Evolutionary conservation across 768 basidiomycete species (phyloP), one percentile per base, ranked within the genome.

Genomic region (Dentipellis fragilis): DNA sequence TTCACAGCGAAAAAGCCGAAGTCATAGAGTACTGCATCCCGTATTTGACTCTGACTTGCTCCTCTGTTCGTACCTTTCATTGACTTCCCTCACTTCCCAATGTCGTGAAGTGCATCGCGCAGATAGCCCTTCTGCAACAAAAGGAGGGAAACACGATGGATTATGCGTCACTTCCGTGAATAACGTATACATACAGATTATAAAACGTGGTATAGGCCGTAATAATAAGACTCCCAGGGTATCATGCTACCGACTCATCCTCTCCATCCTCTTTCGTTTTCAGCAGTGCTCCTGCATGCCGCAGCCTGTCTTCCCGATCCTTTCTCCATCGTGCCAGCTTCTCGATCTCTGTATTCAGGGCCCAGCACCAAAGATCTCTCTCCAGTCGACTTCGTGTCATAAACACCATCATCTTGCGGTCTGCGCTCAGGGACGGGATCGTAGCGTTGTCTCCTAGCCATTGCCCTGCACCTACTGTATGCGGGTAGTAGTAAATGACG

Each of bases 321-420:
- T 65, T 72, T 63, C 83, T 80, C 9, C 70, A 70, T 64, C 89
- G 74, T 39, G 81, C 81, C 12, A 87, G 70, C 66, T 83, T 84
- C 70, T 97, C 93, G 58, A 96, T 92, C 71, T 95, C 92, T 47
- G 80, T 80, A 58, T 90, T 93, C 62, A 98, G 70, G 0, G 90
- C 91, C 87, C 89, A 96, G 62, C 92, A 92, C 94, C 94, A 97
- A 29, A 85, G 78, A 68, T 98, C 93, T 29, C 94, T 75, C 69
- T 98, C 95, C 38, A 97, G 73, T 70, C 84, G 83, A 65, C 83
- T 92, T 65, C 93, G 75, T 52, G 87, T 83, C 58, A 83, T 78
- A 62, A 87, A 85, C 1, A 93, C 76, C 14, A 78, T 62, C 54
- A 83, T 62, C 66, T 85, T 84, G 57, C 80, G 72, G 62, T 82